Percentiles rank a stretch among this genome's conserved stretches.
Conservation (phyloP, 2,329 filamentous ascomycete species). For the Dendrostoma leiphaemia region DNA sequence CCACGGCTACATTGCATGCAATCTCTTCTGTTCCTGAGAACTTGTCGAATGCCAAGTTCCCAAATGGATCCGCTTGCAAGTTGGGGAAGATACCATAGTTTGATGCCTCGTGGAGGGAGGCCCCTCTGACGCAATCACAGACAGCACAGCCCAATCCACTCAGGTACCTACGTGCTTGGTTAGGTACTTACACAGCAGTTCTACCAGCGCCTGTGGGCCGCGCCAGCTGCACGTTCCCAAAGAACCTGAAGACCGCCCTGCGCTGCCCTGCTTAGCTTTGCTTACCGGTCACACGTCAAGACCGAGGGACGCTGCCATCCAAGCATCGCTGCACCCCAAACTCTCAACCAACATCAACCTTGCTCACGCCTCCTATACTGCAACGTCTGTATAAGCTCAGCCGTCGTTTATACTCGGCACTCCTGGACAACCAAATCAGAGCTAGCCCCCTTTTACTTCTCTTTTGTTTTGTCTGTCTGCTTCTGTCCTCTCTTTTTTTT, state of each 20-base stretch:
- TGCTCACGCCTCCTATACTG: conserved; percentile 1
- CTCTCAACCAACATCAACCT: conserved; percentile 7
- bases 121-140: conserved; percentile 17
- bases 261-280: background rate
- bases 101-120: background rate
- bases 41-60: too few relatives aligned
- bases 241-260: too few relatives aligned
- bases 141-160: conserved; percentile 1
- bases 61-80: background rate
- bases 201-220: background rate
- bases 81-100: background rate
- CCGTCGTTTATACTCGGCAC: background rate
- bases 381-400: background rate
- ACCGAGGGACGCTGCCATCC: too few relatives aligned
- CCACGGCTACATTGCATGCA: too few relatives aligned
- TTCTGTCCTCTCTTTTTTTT: background rate
- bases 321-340: background rate
- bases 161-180: background rate
- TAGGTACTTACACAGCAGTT: background rate
- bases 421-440: background rate
- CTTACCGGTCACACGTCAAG: too few relatives aligned
- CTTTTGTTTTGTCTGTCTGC: too few relatives aligned
- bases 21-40: too few relatives aligned
- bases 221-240: background rate
- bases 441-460: background rate